These are phyloP conservation scores for Cercospora janseana DNA, from an alignment of 2,329 filamentous ascomycete genomes.

Conservation along the genomic window DNA sequence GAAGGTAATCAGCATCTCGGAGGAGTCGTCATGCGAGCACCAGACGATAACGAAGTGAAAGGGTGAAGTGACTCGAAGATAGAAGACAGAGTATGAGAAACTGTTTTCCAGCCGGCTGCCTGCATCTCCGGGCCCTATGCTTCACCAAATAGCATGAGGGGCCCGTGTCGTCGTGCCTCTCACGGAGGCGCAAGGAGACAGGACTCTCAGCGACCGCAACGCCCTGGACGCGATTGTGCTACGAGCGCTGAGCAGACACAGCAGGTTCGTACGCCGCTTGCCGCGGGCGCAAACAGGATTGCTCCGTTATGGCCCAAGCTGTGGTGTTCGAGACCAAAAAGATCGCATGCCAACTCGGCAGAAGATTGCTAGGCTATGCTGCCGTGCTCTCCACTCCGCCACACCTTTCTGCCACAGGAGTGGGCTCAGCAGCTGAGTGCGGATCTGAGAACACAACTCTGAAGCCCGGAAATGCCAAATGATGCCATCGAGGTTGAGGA, in stretches of 20 bases:
- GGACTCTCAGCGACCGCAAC: constrained; percentile 18
- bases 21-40: constrained; percentile 11
- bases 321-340: constrained; percentile 2
- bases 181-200: constrained; percentile 34
- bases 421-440: background rate
- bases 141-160: constrained; percentile 14
- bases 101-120: constrained; percentile 19
- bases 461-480: too few relatives aligned
- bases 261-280: constrained; percentile 15
- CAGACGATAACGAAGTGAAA: constrained; percentile 9
- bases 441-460: too few relatives aligned
- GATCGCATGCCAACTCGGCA: background rate
- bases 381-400: constrained; percentile 1
- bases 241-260: constrained; percentile 22
- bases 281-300: constrained; percentile 16
- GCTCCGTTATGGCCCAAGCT: constrained; percentile 8
- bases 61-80: background rate
- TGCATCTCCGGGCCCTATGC: constrained; percentile 20
- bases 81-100: constrained; percentile 10
- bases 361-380: constrained; percentile 5
- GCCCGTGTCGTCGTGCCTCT: constrained; percentile 11
- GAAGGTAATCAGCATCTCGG: background rate
- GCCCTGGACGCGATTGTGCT: constrained; percentile 29
- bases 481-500: too few relatives aligned
- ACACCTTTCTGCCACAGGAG: constrained; percentile 8